Conservation (phyloP, 306 rosid genomes). For the Aeschynomene evenia region DNA sequence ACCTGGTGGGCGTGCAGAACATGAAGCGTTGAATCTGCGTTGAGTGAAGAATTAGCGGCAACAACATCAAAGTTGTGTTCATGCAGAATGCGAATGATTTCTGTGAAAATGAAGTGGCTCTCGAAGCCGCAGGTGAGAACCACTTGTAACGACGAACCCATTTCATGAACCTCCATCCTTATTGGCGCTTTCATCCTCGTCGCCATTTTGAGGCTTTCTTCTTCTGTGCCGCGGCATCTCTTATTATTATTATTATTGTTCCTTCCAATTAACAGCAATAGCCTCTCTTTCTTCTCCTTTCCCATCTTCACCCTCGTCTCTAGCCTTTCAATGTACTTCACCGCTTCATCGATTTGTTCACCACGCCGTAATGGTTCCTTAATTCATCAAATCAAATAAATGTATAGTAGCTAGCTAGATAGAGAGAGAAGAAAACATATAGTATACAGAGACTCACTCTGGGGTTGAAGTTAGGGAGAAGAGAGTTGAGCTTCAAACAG, state of each 20-base stretch:
- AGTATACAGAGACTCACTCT: no score
- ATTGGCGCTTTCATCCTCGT: no score
- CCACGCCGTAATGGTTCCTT: conserved; percentile 46
- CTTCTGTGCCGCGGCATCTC: conserved; percentile 25
- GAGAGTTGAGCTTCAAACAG: conserved; percentile 55
- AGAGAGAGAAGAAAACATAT: not conserved
- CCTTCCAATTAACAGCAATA: not conserved
- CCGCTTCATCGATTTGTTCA: conserved; percentile 56
- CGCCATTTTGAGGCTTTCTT: no score
- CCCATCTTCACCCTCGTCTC: conserved; percentile 45
- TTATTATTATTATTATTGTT: no score
- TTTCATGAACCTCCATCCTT: conserved; percentile 53
- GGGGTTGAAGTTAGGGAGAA: conserved; percentile 48
- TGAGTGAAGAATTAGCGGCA: conserved; percentile 38
- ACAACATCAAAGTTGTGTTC: conserved; percentile 51
- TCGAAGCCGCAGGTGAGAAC: conserved; percentile 47
- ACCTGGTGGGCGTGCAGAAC: conserved; percentile 53
- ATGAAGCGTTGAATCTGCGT: conserved; percentile 34
- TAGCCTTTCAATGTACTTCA: conserved; percentile 42
- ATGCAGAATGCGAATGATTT: conserved; percentile 51
- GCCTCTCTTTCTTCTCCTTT: conserved; percentile 41
- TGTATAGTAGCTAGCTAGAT: not conserved
- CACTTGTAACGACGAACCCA: conserved; percentile 50
- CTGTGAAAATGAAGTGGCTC: conserved; percentile 46
- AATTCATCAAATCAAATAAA: not conserved